Evolutionary conservation across 257 asterid species (phyloP).

Genomic region (Lithospermum erythrorhizon): DNA sequence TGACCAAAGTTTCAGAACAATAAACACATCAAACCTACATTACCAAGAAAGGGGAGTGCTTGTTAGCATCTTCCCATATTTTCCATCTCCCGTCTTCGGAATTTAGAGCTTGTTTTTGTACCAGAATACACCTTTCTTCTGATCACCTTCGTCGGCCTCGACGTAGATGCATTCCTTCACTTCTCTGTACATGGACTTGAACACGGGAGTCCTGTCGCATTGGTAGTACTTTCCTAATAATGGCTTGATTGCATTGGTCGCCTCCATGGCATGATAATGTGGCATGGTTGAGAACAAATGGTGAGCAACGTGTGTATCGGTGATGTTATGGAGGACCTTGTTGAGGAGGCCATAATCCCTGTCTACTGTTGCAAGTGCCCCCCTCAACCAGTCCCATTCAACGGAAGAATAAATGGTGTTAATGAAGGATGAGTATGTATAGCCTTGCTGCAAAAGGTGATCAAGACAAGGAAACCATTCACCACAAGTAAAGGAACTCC

Average conservation of each 20-base stretch:
- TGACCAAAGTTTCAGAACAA: background rate
- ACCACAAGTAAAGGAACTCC: constrained; percentile 60
- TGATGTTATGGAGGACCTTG: constrained; percentile 66
- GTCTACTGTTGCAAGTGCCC: constrained; percentile 68
- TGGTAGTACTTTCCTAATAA: constrained; percentile 62
- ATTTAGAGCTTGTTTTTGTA: constrained; percentile 58
- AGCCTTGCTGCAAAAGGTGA: constrained; percentile 81
- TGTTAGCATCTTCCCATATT: constrained; percentile 7
- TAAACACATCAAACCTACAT: constrained; percentile 8
- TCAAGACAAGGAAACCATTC: constrained; percentile 69
- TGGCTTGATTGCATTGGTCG: constrained; percentile 71
- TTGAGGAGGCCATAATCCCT: constrained; percentile 66
- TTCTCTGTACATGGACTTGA: constrained; percentile 62
- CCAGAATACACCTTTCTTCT: constrained; percentile 67
- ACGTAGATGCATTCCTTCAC: constrained; percentile 69
- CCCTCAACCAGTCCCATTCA: constrained; percentile 85
- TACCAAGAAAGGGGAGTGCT: constrained; percentile 6
- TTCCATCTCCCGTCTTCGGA: background rate
- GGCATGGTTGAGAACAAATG: constrained; percentile 84
- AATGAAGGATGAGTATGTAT: constrained; percentile 68
- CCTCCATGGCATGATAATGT: constrained; percentile 78
- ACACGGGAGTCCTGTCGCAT: constrained; percentile 51
- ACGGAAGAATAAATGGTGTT: constrained; percentile 72
- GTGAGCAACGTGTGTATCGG: constrained; percentile 74
- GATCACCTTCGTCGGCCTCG: constrained; percentile 48